Conservation (phyloP, 176 grass and related monocot genomes). For the Carex pumila region DNA sequence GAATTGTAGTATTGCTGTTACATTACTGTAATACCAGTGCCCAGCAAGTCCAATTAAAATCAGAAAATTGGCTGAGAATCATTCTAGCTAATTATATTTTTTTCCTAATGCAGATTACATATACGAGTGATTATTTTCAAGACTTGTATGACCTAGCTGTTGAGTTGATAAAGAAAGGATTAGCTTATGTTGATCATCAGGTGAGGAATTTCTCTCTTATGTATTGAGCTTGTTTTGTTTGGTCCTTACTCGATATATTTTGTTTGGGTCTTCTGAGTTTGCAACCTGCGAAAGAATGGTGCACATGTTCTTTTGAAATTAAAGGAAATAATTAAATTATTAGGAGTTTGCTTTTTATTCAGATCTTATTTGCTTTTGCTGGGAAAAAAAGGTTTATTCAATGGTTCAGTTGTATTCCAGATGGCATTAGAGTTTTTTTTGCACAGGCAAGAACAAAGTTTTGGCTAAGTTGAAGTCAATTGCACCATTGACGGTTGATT, state of each 20-base stretch:
- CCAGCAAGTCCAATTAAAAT: background rate
- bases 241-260: background rate
- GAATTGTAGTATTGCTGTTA: background rate
- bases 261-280: slow-evolving; percentile 7
- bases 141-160: slow-evolving; percentile 78
- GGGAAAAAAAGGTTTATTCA: background rate
- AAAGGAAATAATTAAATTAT: background rate
- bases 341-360: background rate
- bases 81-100: background rate
- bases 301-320: background rate
- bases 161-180: slow-evolving; percentile 73
- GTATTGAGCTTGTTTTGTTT: background rate
- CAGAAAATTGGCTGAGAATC: background rate
- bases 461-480: background rate
- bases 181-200: slow-evolving; percentile 99
- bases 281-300: background rate
- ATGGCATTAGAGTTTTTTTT: background rate
- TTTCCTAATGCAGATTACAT: slow-evolving; percentile 49
- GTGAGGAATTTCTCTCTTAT: slow-evolving; percentile 21
- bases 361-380: background rate
- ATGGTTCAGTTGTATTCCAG: background rate
- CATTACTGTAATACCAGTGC: background rate
- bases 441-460: background rate
- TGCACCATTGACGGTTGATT: background rate
- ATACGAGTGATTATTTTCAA: slow-evolving; percentile 98